Evolutionary conservation across 139 green algal species (phyloP), one percentile per base, ranked within the genome.

Genomic region (Chlamydomonas sp.): DNA sequence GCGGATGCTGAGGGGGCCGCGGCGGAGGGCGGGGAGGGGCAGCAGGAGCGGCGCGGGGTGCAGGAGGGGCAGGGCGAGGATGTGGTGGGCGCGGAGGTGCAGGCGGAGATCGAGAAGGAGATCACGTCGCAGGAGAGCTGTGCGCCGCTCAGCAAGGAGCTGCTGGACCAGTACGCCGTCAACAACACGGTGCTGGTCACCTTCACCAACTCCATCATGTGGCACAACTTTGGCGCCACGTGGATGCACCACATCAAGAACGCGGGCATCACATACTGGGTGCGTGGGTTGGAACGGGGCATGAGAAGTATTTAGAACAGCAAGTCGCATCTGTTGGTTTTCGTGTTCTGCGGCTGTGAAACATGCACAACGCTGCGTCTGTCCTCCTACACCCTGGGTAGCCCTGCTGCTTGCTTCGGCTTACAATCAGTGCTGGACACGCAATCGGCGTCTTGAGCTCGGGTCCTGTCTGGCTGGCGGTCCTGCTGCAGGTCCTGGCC

Each of bases 201-300:
- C 1, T 90, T 88, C 61, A 86, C 76, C 64, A 81, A 78, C 59
- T 77, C 61, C 67, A 49, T 85, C 57, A 85, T 85, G 80, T 90
- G 84, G 57, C n/a, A 68, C 9, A 80, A 75, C 67, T 90, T 86
- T 20, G 87, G 87, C 4, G 57, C 15, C 80, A 90, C 87, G 6
- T 90, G 79, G 79, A 75, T 90, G 63, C 16, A 80, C 74, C 59
- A 88, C 62, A 62, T 90, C 15, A 49, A 77, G 14, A 77, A 88
- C 12, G 88, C 88, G 6, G 80, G 80, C 49, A 90, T 90, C 85
- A 90, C 62, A n/a, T 92, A 92, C 85, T 85, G 78, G 68, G 85
- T 92, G 31, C 0, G 82, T 79, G 1, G 6, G 57, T 5, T 20
- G 5, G 69, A 8, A 76, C 69, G 69, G 10, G 31, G 31, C 31